These are phyloP conservation scores for Nemania serpens DNA, from an alignment of 2,329 filamentous ascomycete species.

Conservation along the genomic window DNA sequence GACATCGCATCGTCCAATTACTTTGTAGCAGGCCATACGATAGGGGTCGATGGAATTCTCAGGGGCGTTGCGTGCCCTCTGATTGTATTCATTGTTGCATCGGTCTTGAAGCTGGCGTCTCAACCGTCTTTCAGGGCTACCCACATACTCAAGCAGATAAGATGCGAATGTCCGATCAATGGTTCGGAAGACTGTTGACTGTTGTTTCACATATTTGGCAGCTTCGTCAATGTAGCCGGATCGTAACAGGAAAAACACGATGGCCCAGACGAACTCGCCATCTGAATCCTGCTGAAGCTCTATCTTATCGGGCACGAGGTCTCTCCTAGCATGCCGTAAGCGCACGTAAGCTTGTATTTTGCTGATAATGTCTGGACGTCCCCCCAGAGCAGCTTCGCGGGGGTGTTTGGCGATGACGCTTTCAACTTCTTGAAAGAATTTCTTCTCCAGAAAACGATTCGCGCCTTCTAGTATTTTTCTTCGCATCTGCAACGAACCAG, in stretches of 20 bases:
- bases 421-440: conserved; percentile 80
- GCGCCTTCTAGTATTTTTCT: conserved; percentile 82
- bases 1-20: conserved; percentile 80
- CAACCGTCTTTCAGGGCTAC: conserved; percentile 75
- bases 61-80: conserved; percentile 80
- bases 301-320: conserved; percentile 79
- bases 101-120: conserved; percentile 80
- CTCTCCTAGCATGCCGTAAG: conserved; percentile 77
- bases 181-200: conserved; percentile 80
- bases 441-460: conserved; percentile 76
- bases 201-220: conserved; percentile 80
- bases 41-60: conserved; percentile 92
- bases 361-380: conserved; percentile 83
- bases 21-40: conserved; percentile 96
- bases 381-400: conserved; percentile 85
- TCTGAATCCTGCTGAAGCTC: conserved; percentile 75
- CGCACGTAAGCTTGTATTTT: conserved; percentile 93
- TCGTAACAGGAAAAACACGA: conserved; percentile 89
- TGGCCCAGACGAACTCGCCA: conserved; percentile 88
- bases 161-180: conserved; percentile 88
- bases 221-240: conserved; percentile 85
- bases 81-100: conserved; percentile 87
- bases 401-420: conserved; percentile 79
- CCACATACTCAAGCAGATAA: conserved; percentile 85
- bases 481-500: conserved; percentile 67